Evolutionary conservation across 495 filamentous ascomycete species (phyloP).

Genomic region (Paragyromitra xinjiangensis): DNA sequence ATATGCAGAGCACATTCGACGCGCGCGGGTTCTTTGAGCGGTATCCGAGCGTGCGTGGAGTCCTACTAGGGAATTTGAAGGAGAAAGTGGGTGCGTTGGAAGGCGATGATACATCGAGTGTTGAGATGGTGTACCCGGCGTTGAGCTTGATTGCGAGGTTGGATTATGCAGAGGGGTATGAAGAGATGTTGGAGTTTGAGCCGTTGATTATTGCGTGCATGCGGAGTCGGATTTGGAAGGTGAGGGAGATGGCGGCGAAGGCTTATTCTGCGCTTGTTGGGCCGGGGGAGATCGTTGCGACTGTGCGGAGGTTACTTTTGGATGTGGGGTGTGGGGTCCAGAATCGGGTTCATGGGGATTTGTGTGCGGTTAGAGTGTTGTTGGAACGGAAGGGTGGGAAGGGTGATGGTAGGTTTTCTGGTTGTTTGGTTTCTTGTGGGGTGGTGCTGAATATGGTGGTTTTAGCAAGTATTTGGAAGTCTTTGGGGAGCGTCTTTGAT

Average conservation of each 20-base stretch:
- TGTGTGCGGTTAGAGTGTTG: slow-evolving; percentile 67
- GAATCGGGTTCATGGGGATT: slow-evolving; percentile 72
- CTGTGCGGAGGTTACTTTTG: slow-evolving; percentile 64
- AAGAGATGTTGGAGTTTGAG: slow-evolving; percentile 61
- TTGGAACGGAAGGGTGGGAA: slow-evolving; percentile 63
- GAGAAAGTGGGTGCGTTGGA: slow-evolving; percentile 60
- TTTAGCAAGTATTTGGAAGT: slow-evolving; percentile 20
- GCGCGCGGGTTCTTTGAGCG: slow-evolving; percentile 71
- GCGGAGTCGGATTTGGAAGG: slow-evolving; percentile 81
- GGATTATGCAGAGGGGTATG: slow-evolving; percentile 64
- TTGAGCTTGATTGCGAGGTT: slow-evolving; percentile 78
- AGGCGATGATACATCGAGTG: slow-evolving; percentile 60
- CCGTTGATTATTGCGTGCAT: slow-evolving; percentile 66
- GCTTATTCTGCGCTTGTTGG: slow-evolving; percentile 75
- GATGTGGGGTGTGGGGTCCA: slow-evolving; percentile 58
- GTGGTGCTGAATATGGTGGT: slow-evolving; percentile 7
- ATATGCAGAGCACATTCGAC: slow-evolving; percentile 61
- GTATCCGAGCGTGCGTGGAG: slow-evolving; percentile 73
- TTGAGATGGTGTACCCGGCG: slow-evolving; percentile 85
- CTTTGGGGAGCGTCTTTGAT: slow-evolving; percentile 32
- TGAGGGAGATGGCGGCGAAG: slow-evolving; percentile 87
- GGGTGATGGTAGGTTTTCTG: slow-evolving; percentile 43
- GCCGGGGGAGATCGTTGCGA: slow-evolving; percentile 63
- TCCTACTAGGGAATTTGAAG: slow-evolving; percentile 73
- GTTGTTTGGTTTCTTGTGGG: background rate